Base-by-base conservation (phyloP, 1,139 yeast genomes). In the Williopsis jadinii region DNA sequence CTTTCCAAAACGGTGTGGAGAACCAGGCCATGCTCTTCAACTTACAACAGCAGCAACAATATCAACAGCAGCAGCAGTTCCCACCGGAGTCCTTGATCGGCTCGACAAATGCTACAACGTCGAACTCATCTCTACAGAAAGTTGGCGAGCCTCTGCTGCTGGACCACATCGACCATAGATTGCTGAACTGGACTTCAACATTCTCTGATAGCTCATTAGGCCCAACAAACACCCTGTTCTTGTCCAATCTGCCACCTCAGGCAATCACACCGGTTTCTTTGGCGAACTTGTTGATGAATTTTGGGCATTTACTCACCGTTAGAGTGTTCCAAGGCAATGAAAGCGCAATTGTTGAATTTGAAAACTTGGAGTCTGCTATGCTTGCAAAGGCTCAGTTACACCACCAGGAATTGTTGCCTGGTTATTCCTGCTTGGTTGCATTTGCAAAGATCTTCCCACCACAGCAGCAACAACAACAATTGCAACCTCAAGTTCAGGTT, bases 351-450 rank as follows among this genome's bases (percentile, higher is more conserved):
- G 81, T 85, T 29, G 94, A 84, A 60, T 88, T 86, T 62, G 69
- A 75, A 5, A 68, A 72, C 32, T 65, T 84, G 11, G 95, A 86
- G 37, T 68, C 79, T 33, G 95, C 97, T 11, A 77, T 84, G 71
- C 74, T 71, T 36, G 86, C 95, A 38, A 81, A 81, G 55, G 83
- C 84, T 5, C 77, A 71, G 38, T 74, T 88, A 55, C 84, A 84
- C 55, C 95, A 88, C 49, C 78, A 81, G 52, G 97, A 90, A 57
- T 69, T 92, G 33, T 75, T 80, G 46, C 84, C 90, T 1, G 95
- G 95, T 1, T 68, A 71, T 35, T 70, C 75, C 28, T 73, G 85
- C 56, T 69, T 75, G 41, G 80, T 79, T 37, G 81, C 84, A 0
- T 83, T 81, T 67, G 90, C 87, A 4, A 78, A 77, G 54, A 68